Base-by-base conservation (phyloP, 2,329 filamentous ascomycete species). In the Plectosphaerella sp. region DNA sequence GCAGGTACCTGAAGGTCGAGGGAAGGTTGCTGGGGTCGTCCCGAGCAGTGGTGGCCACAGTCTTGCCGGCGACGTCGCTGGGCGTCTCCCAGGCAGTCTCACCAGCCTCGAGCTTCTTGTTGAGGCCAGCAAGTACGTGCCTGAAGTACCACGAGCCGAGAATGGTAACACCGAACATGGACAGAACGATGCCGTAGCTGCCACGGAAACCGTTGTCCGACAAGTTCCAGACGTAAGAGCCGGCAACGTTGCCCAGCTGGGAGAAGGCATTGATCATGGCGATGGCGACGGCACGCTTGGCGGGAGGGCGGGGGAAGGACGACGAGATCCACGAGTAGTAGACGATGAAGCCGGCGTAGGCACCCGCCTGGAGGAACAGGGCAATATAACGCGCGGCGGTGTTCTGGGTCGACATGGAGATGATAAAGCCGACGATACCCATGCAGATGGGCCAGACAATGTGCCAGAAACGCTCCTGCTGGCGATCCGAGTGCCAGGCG, bases 141-240 rank as follows among this genome's bases (percentile, higher is more conserved):
- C 73, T 71, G 69, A 82, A 76, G 33, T 66, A 52, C 49, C 67
- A 72, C 64, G 76, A 83, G 5, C 80, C 80, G 0, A 72, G 36
- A 33, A 83, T 76, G 0, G 83, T 80, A 41, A 82, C 59, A 4
- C 79, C 80, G 60, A 85, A 86, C 83, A 86, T 86, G 61, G 80
- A 72, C 14, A 78, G 76, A 5, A 86, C 83, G 52, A 87, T 83
- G 4, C 80, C 83, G 59, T 86, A 86, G 55, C 80, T 84, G 69
- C 81, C 78, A 57, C 83, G 76, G 70, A 75, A 86, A 0, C 83
- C 83, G 55, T 86, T 77, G 0, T 75, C 80, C 22, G 72, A 68
- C 48, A 86, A 71, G 49, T 74, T 69, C 83, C 83, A 86, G 3
- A 86, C 82, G 59, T 86, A 86, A 0, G 76, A 80, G 2, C 83